These are phyloP conservation scores for Plectosphaerella cucumerina DNA, from an alignment of 2,329 filamentous ascomycete genomes.

Conservation along the genomic window DNA sequence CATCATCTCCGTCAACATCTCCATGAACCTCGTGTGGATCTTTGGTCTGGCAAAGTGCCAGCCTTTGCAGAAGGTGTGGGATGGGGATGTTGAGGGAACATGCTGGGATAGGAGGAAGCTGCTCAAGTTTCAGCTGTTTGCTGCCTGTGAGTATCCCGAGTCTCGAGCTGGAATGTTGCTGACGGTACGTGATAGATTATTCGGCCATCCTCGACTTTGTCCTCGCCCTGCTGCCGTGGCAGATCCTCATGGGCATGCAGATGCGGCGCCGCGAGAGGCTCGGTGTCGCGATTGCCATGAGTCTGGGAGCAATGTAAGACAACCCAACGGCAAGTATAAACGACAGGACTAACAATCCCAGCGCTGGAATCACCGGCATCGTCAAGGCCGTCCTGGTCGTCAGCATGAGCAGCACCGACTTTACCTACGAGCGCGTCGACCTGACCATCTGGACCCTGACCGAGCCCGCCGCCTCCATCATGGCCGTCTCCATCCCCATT, in stretches of 20 bases:
- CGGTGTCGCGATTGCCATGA: slow-evolving; percentile 30
- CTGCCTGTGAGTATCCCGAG: slow-evolving; percentile 19
- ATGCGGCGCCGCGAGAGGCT: slow-evolving; percentile 26
- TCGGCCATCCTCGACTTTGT: slow-evolving; percentile 28
- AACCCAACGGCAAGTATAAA: neutral
- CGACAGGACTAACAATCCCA: slow-evolving; percentile 3
- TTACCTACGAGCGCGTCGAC: slow-evolving; percentile 28
- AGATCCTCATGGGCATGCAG: slow-evolving; percentile 25
- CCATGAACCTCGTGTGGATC: slow-evolving; percentile 24
- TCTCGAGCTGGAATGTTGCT: neutral
- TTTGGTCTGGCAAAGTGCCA: slow-evolving; percentile 27
- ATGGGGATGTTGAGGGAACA: slow-evolving; percentile 18
- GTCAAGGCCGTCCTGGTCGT: slow-evolving; percentile 27
- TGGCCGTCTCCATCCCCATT: slow-evolving; percentile 28
- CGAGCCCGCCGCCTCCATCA: slow-evolving; percentile 29
- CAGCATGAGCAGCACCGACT: slow-evolving; percentile 24
- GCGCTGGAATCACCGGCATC: slow-evolving; percentile 26
- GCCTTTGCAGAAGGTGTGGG: slow-evolving; percentile 20
- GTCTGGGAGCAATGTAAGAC: slow-evolving; percentile 26
- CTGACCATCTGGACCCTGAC: slow-evolving; percentile 29
- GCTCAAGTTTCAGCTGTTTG: slow-evolving; percentile 22
- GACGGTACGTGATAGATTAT: slow-evolving; percentile 20
- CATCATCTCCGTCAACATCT: slow-evolving; percentile 15
- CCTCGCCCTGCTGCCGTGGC: slow-evolving; percentile 27
- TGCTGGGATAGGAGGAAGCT: slow-evolving; percentile 24